These are phyloP conservation scores for Scedosporium dehoogii DNA, from an alignment of 2,329 filamentous ascomycete genomes.

Conservation along the genomic window DNA sequence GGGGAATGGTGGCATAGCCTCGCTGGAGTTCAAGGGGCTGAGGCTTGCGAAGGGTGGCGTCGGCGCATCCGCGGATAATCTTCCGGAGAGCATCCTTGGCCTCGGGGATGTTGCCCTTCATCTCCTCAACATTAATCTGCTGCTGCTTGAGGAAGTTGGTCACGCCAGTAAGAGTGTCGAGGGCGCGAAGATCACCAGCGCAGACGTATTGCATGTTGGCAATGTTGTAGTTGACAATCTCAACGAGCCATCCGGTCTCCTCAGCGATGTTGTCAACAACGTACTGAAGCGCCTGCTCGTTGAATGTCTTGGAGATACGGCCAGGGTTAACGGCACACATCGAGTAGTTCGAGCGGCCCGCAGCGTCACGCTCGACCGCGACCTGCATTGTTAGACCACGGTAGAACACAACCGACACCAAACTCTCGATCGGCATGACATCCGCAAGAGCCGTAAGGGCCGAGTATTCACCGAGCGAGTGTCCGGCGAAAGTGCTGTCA, in stretches of 20 bases:
- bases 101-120: constrained; percentile 84
- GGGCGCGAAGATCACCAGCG: constrained; percentile 58
- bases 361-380: constrained; percentile 88
- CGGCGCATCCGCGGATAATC: constrained; percentile 82
- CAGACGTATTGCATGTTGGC: constrained; percentile 69
- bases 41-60: constrained; percentile 82
- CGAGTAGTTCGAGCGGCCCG: constrained; percentile 92
- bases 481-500: constrained; percentile 94
- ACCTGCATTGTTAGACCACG: constrained; percentile 99
- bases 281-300: constrained; percentile 92
- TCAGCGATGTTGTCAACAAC: constrained; percentile 93
- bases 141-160: constrained; percentile 94
- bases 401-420: constrained; percentile 99
- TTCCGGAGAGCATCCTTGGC: constrained; percentile 82
- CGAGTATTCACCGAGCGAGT: constrained; percentile 97
- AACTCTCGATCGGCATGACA: constrained; percentile 98
- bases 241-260: constrained; percentile 87
- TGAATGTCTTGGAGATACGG: constrained; percentile 97
- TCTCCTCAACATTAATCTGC: constrained; percentile 91
- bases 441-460: constrained; percentile 91
- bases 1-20: constrained; percentile 92
- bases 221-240: constrained; percentile 96
- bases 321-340: constrained; percentile 99
- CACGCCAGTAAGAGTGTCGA: constrained; percentile 67
- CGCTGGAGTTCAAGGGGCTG: constrained; percentile 82